Percentiles rank a stretch among this genome's conserved stretches.
Evolutionary conservation across 345 rosid genomes (phyloP).

Genomic region (sweet orange (Citrus sinensis)): DVS_A1.0 CM039163.1:48594001-48594500

Average conservation of each 20-base stretch:
- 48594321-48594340: neutral
- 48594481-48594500: constrained; percentile 8
- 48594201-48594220: constrained; percentile 2
- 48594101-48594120: neutral
- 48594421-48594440: neutral
- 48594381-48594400: neutral
- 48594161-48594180: neutral
- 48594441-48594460: neutral
- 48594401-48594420: neutral
- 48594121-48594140: neutral
- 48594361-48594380: neutral
- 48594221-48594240: neutral
- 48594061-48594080: neutral
- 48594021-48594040: neutral
- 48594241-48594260: neutral
- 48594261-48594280: neutral
- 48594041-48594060: neutral
- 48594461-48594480: neutral
- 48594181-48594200: neutral
- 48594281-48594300: neutral
- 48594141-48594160: neutral
- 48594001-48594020: neutral
- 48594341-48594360: too few species aligned
- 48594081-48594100: neutral
- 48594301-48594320: neutral